Conservation (phyloP, 2,329 filamentous ascomycete species). For the Ploettnerulaceae sp. region DNA sequence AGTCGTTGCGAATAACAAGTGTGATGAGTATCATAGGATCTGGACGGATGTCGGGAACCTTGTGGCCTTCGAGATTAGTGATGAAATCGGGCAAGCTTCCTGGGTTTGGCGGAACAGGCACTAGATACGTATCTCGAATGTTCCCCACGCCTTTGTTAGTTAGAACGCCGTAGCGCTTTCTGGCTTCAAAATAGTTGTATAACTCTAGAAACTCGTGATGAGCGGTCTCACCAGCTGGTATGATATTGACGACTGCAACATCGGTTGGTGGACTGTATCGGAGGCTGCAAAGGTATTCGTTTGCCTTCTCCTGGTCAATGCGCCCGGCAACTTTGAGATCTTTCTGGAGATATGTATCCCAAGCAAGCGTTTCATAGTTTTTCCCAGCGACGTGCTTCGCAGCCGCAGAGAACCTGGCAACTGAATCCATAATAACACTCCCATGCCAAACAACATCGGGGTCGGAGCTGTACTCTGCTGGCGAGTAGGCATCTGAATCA, state of each 20-base stretch:
- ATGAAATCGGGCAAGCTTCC: conserved; percentile 77
- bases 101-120: conserved; percentile 73
- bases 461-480: conserved; percentile 66
- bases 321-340: conserved; percentile 69
- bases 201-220: conserved; percentile 64
- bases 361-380: conserved; percentile 59
- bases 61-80: conserved; percentile 79
- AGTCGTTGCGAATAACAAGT: conserved; percentile 68
- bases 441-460: conserved; percentile 76
- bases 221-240: conserved; percentile 56
- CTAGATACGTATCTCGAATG: conserved; percentile 85
- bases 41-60: conserved; percentile 64
- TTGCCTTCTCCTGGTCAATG: conserved; percentile 76
- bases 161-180: conserved; percentile 82
- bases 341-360: conserved; percentile 70
- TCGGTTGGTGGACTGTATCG: conserved; percentile 79
- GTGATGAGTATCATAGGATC: conserved; percentile 79
- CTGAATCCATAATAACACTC: conserved; percentile 67
- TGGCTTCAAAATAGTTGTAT: conserved; percentile 81
- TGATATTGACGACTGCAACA: conserved; percentile 72
- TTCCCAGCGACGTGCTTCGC: conserved; percentile 82
- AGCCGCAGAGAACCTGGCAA: conserved; percentile 70
- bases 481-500: conserved; percentile 77
- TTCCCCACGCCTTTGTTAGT: conserved; percentile 68
- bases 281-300: conserved; percentile 85